phyloP scores from a whole-genome alignment of 495 filamentous ascomycete species.

The Jackrogersella minutella region DNA sequence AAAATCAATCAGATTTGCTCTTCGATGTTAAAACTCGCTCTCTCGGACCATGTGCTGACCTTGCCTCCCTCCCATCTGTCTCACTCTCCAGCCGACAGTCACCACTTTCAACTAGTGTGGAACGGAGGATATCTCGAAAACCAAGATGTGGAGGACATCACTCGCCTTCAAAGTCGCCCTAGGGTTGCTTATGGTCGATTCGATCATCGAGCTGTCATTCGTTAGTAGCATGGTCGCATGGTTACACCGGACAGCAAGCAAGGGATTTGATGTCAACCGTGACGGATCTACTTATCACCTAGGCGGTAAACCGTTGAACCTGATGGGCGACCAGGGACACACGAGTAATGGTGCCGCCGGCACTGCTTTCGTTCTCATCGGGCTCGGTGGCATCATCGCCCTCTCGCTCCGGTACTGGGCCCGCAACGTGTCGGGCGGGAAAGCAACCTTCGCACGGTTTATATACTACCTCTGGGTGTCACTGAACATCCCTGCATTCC shows the following conservation, averaged over 20 bases:
- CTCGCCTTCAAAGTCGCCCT: constrained; percentile 43
- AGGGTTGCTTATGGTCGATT: constrained; percentile 52
- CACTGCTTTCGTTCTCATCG: constrained; percentile 57
- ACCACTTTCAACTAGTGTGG: constrained; percentile 2
- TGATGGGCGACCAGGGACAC: constrained; percentile 59
- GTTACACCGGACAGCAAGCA: constrained; percentile 50
- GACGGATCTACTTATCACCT: constrained; percentile 46
- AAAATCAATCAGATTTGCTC: constrained; percentile 23
- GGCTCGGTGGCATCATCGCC: constrained; percentile 54
- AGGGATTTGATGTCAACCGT: constrained; percentile 47
- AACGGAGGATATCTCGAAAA: neutral
- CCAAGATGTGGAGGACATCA: constrained; percentile 28
- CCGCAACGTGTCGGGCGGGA: constrained; percentile 30
- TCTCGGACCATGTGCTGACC: no score
- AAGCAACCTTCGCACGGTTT: constrained; percentile 15
- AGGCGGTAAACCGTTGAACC: constrained; percentile 49
- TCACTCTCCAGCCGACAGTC: neutral
- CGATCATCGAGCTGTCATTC: constrained; percentile 54
- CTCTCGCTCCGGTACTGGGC: constrained; percentile 48
- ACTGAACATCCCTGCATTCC: constrained; percentile 52
- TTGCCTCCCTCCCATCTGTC: neutral
- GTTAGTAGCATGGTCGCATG: constrained; percentile 60
- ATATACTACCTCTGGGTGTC: constrained; percentile 53
- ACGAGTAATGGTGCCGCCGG: constrained; percentile 60
- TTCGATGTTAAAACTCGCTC: neutral